These are phyloP conservation scores for Pseudocercospora fijiensis DNA, from an alignment of 2,329 filamentous ascomycete genomes.

Conservation along the genomic window DNA sequence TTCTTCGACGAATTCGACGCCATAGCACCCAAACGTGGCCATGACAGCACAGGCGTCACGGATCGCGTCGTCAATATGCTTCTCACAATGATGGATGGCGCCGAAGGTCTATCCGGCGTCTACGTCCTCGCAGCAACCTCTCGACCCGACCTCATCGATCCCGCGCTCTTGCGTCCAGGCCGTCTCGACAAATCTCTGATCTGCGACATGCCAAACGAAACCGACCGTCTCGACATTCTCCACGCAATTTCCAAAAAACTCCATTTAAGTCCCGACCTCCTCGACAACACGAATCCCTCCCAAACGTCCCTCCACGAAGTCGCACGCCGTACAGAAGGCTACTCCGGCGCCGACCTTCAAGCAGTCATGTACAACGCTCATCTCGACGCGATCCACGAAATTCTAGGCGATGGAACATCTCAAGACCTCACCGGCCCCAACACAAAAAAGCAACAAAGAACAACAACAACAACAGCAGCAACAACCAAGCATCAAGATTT, in stretches of 20 bases:
- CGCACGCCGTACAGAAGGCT: conserved; percentile 78
- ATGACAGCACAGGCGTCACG: conserved; percentile 97
- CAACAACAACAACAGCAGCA: neutral
- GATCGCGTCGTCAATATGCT: conserved; percentile 98
- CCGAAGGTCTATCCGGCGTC: conserved; percentile 89
- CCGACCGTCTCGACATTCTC: conserved; percentile 87
- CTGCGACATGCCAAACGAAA: conserved; percentile 78
- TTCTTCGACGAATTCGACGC: conserved; percentile 99
- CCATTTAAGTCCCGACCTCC: conserved; percentile 65
- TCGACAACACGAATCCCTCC: conserved; percentile 41
- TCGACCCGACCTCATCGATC: conserved; percentile 91
- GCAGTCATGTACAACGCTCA: conserved; percentile 95
- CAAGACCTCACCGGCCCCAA: conserved; percentile 29
- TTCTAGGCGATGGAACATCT: conserved; percentile 55
- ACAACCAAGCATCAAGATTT: conserved; percentile 53
- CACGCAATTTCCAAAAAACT: conserved; percentile 79
- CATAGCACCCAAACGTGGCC: conserved; percentile 93
- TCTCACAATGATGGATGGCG: conserved; percentile 97
- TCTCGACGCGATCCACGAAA: conserved; percentile 92
- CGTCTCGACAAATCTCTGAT: conserved; percentile 90
- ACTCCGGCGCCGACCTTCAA: conserved; percentile 91
- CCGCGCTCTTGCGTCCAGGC: conserved; percentile 84
- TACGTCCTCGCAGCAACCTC: conserved; percentile 95
- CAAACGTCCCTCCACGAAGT: conserved; percentile 62
- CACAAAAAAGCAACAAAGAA: neutral